A percentile compares a stretch with the other conserved stretches of the same genome.
Evolutionary conservation across 257 asterid species (phyloP).

Genomic region (Solanum ossicruentum): DNA sequence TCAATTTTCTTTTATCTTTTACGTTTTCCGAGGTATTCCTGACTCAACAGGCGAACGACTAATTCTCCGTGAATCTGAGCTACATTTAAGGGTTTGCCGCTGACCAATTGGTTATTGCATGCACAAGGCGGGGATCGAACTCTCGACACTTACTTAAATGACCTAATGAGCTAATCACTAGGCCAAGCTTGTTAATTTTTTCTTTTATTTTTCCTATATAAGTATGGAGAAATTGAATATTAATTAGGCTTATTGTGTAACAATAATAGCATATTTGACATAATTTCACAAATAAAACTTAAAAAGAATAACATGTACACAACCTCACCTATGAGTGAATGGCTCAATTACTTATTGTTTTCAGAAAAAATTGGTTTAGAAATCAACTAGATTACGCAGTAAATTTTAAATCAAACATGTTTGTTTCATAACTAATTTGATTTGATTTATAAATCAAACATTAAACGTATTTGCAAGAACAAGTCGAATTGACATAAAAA

Average conservation of each 20-base stretch:
- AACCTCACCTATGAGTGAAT: too few species aligned
- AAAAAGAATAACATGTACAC: not conserved
- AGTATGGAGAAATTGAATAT: not conserved
- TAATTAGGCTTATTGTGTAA: not conserved
- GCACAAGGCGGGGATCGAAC: too few species aligned
- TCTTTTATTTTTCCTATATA: not conserved
- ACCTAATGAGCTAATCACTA: too few species aligned
- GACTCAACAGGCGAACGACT: accelerated
- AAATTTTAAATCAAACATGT: not conserved
- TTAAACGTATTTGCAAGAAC: not conserved
- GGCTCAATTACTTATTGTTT: not conserved
- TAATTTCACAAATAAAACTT: not conserved
- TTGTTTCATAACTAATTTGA: not conserved
- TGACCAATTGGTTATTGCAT: too few species aligned
- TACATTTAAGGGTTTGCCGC: too few species aligned
- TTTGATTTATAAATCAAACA: not conserved
- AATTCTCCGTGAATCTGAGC: too few species aligned
- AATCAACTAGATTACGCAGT: not conserved
- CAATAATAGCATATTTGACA: too few species aligned
- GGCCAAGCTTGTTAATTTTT: too few species aligned
- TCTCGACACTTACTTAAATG: too few species aligned
- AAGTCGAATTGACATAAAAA: not conserved
- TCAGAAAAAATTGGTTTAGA: not conserved
- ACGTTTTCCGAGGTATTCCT: too few species aligned
- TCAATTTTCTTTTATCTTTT: not conserved